Percentiles rank a stretch among this genome's conserved stretches.
Evolutionary conservation across 1,284 basidiomycete genomes (phyloP).

Genomic region (Marasmius fiardii): DNA sequence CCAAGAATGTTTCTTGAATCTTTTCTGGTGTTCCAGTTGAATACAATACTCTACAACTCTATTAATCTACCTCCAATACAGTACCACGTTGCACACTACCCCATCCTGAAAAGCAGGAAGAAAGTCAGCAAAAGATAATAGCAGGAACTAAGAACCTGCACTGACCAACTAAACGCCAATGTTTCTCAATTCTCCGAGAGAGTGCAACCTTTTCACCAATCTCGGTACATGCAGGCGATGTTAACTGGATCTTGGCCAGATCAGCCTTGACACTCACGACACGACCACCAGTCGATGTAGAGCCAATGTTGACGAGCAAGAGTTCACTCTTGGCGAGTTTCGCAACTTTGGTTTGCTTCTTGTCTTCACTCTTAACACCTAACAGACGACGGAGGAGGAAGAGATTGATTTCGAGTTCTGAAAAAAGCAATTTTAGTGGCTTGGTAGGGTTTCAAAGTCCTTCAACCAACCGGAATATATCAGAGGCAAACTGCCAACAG

Average conservation of each 20-base stretch:
- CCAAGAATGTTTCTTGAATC: too few relatives aligned
- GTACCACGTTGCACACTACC: constrained; percentile 52
- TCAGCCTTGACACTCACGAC: constrained; percentile 91
- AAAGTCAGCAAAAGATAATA: constrained; percentile 3
- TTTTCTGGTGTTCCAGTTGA: too few relatives aligned
- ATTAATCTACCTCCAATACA: constrained; percentile 46
- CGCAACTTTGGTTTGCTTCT: constrained; percentile 95
- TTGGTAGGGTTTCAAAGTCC: not conserved
- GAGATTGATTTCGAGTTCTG: constrained; percentile 87
- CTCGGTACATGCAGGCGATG: constrained; percentile 91
- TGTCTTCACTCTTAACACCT: constrained; percentile 98
- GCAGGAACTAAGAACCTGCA: constrained; percentile 14
- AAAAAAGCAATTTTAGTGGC: not conserved
- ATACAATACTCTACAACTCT: not conserved
- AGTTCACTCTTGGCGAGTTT: constrained; percentile 95
- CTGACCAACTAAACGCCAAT: constrained; percentile 89
- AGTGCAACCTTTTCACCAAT: constrained; percentile 95
- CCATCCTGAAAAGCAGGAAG: constrained; percentile 34
- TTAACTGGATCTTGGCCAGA: constrained; percentile 89
- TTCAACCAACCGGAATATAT: constrained; percentile 81
- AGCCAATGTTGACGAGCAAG: constrained; percentile 91
- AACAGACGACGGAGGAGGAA: constrained; percentile 92
- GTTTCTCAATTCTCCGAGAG: constrained; percentile 92
- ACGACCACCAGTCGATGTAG: constrained; percentile 90
- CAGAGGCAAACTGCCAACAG: constrained; percentile 89